Evolutionary conservation across 176 grass and related monocot genomes (phyloP).

Genomic region (Stipa capillata): DNA sequence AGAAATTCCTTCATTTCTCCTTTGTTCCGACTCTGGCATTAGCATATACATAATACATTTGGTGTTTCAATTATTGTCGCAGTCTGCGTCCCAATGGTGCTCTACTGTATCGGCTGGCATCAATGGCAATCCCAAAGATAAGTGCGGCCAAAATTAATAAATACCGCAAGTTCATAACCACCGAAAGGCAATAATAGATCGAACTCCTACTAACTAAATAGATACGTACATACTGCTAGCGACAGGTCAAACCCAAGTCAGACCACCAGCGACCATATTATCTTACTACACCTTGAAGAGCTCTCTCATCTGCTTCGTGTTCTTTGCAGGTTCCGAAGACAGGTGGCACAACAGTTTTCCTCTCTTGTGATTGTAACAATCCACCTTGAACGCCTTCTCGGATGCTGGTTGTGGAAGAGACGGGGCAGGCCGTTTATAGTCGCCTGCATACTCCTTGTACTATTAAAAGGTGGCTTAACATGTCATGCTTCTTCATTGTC

Average conservation of each 20-base stretch:
- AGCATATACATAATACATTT: slow-evolving; percentile 10
- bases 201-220: background rate
- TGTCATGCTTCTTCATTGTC: slow-evolving; percentile 52
- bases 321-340: background rate
- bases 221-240: background rate
- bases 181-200: background rate
- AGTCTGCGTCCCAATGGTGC: background rate
- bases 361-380: background rate
- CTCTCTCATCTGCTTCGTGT: background rate
- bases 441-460: slow-evolving; percentile 16
- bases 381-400: background rate
- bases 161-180: background rate
- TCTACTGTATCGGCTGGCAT: background rate
- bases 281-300: background rate
- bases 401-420: background rate
- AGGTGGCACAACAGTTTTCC: background rate
- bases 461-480: background rate
- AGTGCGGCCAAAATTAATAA: background rate
- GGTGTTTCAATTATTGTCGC: background rate
- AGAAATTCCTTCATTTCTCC: too few species aligned
- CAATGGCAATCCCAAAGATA: background rate
- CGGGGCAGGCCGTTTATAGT: slow-evolving; percentile 13
- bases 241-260: background rate
- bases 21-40: background rate
- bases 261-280: background rate